A percentile compares a stretch with the other conserved stretches of the same genome.
phyloP scores from a whole-genome alignment of 345 rosid species.

The Eucalyptus regnans region DNA sequence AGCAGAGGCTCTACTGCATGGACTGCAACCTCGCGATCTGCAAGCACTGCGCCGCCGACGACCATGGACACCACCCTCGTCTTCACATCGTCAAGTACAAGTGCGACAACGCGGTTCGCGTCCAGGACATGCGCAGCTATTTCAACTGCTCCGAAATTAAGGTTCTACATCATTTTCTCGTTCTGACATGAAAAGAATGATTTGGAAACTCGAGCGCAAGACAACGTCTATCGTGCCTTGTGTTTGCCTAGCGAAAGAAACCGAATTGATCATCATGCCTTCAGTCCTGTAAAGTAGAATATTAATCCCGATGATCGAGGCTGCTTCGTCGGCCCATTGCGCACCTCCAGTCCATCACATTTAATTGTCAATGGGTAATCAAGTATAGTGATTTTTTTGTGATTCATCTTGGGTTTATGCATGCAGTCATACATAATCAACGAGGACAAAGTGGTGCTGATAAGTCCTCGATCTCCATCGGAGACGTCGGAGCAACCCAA shows the following conservation, averaged over 20 bases:
- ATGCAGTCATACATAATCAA: conserved; percentile 70
- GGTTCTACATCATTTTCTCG: conserved; percentile 14
- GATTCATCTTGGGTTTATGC: not conserved
- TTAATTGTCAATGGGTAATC: not conserved
- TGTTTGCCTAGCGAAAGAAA: not conserved
- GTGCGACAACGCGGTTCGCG: conserved; percentile 71
- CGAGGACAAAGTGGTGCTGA: conserved; percentile 71
- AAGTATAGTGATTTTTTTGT: not conserved
- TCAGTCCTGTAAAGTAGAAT: not conserved
- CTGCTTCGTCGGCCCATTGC: not conserved
- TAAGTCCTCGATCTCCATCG: conserved; percentile 63
- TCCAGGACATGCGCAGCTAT: conserved; percentile 50
- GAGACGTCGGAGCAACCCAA: conserved; percentile 63
- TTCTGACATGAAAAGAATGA: not conserved
- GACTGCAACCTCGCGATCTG: conserved; percentile 54
- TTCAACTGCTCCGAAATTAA: conserved; percentile 70
- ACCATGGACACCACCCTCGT: conserved; percentile 37
- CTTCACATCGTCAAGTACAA: conserved; percentile 76
- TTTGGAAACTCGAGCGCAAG: not conserved
- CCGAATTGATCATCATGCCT: not conserved
- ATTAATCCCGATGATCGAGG: not conserved
- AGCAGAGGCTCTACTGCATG: conserved; percentile 63
- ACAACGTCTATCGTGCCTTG: not conserved
- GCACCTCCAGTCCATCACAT: not conserved
- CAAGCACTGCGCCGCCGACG: conserved; percentile 28